Evolutionary conservation across 768 basidiomycete species (phyloP).

Genomic region (Amanita thiersii): DNA sequence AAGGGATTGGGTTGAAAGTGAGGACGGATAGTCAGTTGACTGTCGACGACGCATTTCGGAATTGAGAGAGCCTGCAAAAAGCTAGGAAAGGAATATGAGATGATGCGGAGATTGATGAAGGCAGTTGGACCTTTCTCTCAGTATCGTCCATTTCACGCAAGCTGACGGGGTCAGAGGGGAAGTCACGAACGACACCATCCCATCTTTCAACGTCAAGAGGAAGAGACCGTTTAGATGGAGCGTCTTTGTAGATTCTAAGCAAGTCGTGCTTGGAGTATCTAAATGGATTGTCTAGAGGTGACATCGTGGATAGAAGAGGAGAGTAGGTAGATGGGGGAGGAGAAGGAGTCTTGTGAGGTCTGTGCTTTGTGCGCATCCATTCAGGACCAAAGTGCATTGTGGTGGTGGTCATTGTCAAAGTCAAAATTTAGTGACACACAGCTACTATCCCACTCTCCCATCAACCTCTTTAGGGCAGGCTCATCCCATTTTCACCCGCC

Average conservation of each 20-base stretch:
- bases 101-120: conserved; percentile 13
- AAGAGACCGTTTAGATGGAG: conserved; percentile 62
- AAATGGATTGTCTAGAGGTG: conserved; percentile 61
- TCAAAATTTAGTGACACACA: conserved; percentile 8
- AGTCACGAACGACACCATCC: conserved; percentile 82
- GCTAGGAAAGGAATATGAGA: conserved; percentile 35
- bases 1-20: conserved; percentile 41
- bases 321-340: conserved; percentile 68
- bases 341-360: conserved; percentile 48
- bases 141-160: conserved; percentile 73
- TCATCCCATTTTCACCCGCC: conserved; percentile 51
- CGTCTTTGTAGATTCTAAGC: conserved; percentile 76
- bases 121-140: conserved; percentile 76
- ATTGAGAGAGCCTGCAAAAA: conserved; percentile 77
- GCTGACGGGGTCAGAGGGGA: conserved; percentile 61
- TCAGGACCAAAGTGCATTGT: conserved; percentile 90
- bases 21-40: conserved; percentile 63
- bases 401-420: conserved; percentile 37
- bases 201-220: conserved; percentile 83
- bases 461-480: conserved; percentile 32
- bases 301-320: conserved; percentile 53
- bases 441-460: background rate
- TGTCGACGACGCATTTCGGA: conserved; percentile 84
- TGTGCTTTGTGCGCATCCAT: conserved; percentile 84
- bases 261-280: conserved; percentile 82